These are phyloP conservation scores for Cicer bijugum DNA, from an alignment of 306 rosid species.

Conservation along the genomic window DNA sequence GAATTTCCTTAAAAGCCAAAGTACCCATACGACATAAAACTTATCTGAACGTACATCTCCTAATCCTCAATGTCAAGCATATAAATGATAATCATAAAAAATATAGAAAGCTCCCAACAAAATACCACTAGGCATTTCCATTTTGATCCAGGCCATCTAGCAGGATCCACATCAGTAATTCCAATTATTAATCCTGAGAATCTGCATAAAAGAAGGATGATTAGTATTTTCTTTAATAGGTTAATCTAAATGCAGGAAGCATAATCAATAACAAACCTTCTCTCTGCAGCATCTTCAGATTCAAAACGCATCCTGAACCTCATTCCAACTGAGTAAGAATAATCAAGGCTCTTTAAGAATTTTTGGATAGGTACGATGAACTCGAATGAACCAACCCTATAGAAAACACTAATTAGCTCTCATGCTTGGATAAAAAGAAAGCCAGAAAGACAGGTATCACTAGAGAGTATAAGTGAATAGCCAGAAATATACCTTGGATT, in stretches of 20 bases:
- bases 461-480: slow-evolving; percentile 2
- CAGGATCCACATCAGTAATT: slow-evolving; percentile 69
- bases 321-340: slow-evolving; percentile 76
- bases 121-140: slow-evolving; percentile 84
- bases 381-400: slow-evolving; percentile 73
- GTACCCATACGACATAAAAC: background rate
- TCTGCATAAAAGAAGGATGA: slow-evolving; percentile 51
- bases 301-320: slow-evolving; percentile 85
- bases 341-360: slow-evolving; percentile 69
- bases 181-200: slow-evolving; percentile 76
- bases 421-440: background rate
- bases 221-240: slow-evolving; percentile 8
- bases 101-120: background rate
- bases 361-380: slow-evolving; percentile 74
- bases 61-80: background rate
- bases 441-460: background rate
- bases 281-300: slow-evolving; percentile 78
- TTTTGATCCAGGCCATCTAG: slow-evolving; percentile 88
- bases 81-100: background rate
- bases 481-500: slow-evolving; percentile 72
- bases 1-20: slow-evolving; percentile 7
- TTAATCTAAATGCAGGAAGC: slow-evolving; percentile 29
- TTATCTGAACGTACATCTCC: background rate
- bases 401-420: slow-evolving; percentile 25
- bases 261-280: slow-evolving; percentile 59